Conservation (phyloP, 306 rosid genomes). For the Sicyos edulis region DNA sequence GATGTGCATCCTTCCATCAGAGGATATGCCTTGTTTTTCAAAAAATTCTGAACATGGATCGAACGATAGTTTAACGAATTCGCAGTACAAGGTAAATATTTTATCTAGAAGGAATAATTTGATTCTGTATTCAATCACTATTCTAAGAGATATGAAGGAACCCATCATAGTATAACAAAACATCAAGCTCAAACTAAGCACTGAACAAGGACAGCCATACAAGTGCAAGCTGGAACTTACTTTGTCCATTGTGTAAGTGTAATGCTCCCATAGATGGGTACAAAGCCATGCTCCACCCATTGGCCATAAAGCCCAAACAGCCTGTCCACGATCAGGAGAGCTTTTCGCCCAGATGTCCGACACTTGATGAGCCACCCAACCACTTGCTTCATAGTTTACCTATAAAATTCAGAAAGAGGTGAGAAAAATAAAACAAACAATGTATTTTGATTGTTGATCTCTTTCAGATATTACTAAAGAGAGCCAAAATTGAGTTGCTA, state of each 20-base stretch:
- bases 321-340: slow-evolving; percentile 80
- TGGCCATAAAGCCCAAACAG: slow-evolving; percentile 96
- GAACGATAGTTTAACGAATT: slow-evolving; percentile 11
- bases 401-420: slow-evolving; percentile 26
- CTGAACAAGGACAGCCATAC: slow-evolving; percentile 8
- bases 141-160: background rate
- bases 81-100: background rate
- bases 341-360: slow-evolving; percentile 90
- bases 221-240: slow-evolving; percentile 32
- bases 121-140: background rate
- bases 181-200: slow-evolving; percentile 10
- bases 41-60: slow-evolving; percentile 55
- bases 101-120: background rate
- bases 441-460: background rate
- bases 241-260: slow-evolving; percentile 69
- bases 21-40: slow-evolving; percentile 81
- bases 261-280: slow-evolving; percentile 95
- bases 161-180: background rate
- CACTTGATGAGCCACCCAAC: slow-evolving; percentile 96
- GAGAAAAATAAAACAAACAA: background rate
- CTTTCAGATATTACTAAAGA: background rate
- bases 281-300: slow-evolving; percentile 98
- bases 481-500: background rate
- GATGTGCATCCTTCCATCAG: slow-evolving; percentile 85
- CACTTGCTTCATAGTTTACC: slow-evolving; percentile 83